Base-by-base conservation (phyloP, 2,329 filamentous ascomycete species). In the Xylaria sp. region DNA sequence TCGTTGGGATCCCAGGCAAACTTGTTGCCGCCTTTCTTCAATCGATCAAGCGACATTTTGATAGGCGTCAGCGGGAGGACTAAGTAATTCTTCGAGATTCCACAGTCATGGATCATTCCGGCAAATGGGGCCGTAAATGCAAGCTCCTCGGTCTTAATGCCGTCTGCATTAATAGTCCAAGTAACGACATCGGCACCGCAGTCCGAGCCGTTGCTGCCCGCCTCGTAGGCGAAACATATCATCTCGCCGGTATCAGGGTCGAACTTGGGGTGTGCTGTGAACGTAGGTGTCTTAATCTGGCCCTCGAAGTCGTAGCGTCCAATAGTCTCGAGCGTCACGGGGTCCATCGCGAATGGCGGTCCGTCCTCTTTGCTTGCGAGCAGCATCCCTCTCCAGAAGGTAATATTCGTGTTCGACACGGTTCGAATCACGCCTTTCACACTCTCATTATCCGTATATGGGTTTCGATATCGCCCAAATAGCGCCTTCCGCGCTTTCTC, bases 321-420 rank as follows among this genome's bases (percentile, higher is more conserved):
- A 15, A 80, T 73, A 0, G 82, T 84, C 66, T 82, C 80, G 3
- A 85, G 71, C 1, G 80, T 82, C 2, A 69, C 67, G 0, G 81
- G 82, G 58, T 85, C 80, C 78, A 85, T 76, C 0, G 81, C 80
- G 63, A 77, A 84, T 0, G 82, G 82, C 13, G 80, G 81, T 0
- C 79, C 77, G 58, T 83, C 81, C 58, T 88, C 85, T 66, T 87
- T 87, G 53, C 75, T 77, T 0, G 84, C 84, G 4, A 87, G 74
- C 58, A 87, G 67, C 47, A 83, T 78, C 0, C 84, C 84, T 7
- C 83, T 75, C 80, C 83, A 87, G 67, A 82, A 85, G 1, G 83
- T 75, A n/a, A 87, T 75, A 58, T 88, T 87, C 1, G 85, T 87
- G 64, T 88, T 87, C 3, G 81, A 79, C 0, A 83, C 83, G 0